Conservation (phyloP, 805 yeast species). For the Clavispora santaluciae region DNA sequence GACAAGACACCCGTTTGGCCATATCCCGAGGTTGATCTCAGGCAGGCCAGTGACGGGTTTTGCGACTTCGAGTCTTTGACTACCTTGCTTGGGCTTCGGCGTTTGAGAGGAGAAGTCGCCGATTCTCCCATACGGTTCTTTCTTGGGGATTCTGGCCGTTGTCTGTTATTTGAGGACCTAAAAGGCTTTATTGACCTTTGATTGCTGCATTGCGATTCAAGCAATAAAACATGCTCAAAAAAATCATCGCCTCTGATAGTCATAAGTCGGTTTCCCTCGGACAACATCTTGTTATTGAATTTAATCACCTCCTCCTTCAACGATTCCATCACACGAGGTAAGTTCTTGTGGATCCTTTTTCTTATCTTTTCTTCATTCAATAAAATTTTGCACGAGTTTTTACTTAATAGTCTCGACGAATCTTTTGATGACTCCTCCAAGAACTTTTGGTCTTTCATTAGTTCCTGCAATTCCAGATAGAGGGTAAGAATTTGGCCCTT, state of each 20-base stretch:
- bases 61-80: not conserved
- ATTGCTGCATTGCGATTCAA: slow-evolving; percentile 19
- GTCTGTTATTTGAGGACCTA: not conserved
- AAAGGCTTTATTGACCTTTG: not conserved
- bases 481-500: slow-evolving; percentile 52
- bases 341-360: slow-evolving; percentile 56
- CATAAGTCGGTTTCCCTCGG: slow-evolving; percentile 19
- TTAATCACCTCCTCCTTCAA: slow-evolving; percentile 43
- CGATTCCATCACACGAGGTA: slow-evolving; percentile 58
- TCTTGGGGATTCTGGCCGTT: not conserved
- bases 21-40: not conserved
- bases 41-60: not conserved
- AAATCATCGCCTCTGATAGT: slow-evolving; percentile 48
- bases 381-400: slow-evolving; percentile 73
- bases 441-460: slow-evolving; percentile 55
- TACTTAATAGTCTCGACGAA: slow-evolving; percentile 69
- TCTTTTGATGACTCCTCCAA: slow-evolving; percentile 71
- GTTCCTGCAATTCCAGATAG: slow-evolving; percentile 50
- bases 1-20: no score
- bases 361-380: slow-evolving; percentile 76
- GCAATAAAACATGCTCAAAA: slow-evolving; percentile 29
- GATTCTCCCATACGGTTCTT: not conserved
- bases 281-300: slow-evolving; percentile 39
- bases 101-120: not conserved
- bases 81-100: not conserved